Base-by-base conservation (phyloP, 2,329 filamentous ascomycete genomes). In the Alternaria triticimaculans region DNA sequence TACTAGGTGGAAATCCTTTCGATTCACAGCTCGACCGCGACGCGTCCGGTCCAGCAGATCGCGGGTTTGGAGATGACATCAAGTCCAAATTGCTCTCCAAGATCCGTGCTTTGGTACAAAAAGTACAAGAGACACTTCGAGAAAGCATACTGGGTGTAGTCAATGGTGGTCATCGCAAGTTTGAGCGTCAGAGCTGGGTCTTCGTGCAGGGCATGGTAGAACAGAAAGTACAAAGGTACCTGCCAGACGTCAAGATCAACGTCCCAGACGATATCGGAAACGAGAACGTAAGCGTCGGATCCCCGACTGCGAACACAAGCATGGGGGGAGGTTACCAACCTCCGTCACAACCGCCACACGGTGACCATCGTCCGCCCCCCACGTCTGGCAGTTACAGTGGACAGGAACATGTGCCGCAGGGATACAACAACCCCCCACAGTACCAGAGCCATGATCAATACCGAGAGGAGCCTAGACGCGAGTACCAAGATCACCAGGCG, bases 181-280 rank as follows among this genome's bases (percentile, higher is more conserved):
- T 76, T 37, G 74, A 76, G 64, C 72, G 65, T 10, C 65, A 75
- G 46, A 76, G 74, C 60, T 76, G 74, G 74, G 66, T 74, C 18
- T 75, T 76, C 20, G 74, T 76, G 30, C 74, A 76, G 41, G 55
- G 60, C n/a, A 76, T 72, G 57, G 74, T 76, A 10, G 74, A 76
- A 62, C 69, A 74, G 48, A 76, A 76, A 58, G 69, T 76, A 4
- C 74, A 76, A 46, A 67, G 60, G 23, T 75, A 76, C 28, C 62
- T 76, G 3, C 74, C 74, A 7, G 70, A 76, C 30, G 74, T 76
- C 12, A 73, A 75, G 60, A 76, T 76, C 54, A 64, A 62, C 6
- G 73, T 76, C 0, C 73, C 72, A 21, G 74, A 76, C 45, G 74
- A 76, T 20, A 76, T 76, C 49, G 74, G 74, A 25, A 74, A 76